phyloP scores from a whole-genome alignment of 768 basidiomycete species.

The Podaxis carcinomalis region DNA sequence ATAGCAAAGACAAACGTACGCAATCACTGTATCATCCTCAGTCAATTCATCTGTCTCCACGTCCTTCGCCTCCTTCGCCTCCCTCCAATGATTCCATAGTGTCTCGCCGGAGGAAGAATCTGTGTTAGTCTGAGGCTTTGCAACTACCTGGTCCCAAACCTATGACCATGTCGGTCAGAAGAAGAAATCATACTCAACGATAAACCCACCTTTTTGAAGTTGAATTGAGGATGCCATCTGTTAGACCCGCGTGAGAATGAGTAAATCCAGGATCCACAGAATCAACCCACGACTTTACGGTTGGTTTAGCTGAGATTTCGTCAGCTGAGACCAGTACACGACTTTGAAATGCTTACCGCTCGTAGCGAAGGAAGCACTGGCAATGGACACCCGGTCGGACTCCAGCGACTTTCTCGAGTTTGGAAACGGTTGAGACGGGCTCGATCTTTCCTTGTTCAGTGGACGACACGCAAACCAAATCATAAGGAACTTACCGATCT shows the following conservation, averaged over 20 bases:
- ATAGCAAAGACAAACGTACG: not conserved
- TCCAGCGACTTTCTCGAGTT: not conserved
- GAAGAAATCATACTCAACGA: not conserved
- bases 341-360: not conserved
- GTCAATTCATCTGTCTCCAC: conserved; percentile 6
- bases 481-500: not conserved
- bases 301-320: not conserved
- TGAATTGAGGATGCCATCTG: not conserved
- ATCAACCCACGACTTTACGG: not conserved
- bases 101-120: not conserved
- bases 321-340: not conserved
- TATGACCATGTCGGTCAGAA: not conserved
- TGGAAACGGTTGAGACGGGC: not conserved
- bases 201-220: not conserved
- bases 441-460: not conserved
- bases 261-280: not conserved
- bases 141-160: not conserved
- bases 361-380: not conserved
- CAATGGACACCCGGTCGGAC: not conserved
- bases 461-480: not conserved
- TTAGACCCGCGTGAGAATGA: not conserved
- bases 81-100: not conserved
- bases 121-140: not conserved
- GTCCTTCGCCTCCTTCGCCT: not conserved
- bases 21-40: conserved; percentile 6